These are phyloP conservation scores for Prinsepia uniflora DNA, from an alignment of 306 rosid species.

Conservation along the genomic window DNA sequence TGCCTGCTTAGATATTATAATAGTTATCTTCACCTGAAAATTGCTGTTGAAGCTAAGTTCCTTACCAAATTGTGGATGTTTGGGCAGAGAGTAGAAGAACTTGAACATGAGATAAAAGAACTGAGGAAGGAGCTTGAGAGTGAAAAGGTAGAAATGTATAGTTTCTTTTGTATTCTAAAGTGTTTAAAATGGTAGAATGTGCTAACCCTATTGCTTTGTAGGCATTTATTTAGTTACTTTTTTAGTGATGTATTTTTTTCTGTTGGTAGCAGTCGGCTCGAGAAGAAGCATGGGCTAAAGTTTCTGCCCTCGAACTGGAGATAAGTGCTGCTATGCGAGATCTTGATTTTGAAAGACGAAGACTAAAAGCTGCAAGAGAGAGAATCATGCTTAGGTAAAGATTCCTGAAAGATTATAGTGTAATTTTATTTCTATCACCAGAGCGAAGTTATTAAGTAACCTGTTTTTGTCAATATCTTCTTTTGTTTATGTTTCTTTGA, in stretches of 20 bases:
- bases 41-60: slow-evolving; percentile 21
- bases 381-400: slow-evolving; percentile 87
- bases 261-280: slow-evolving; percentile 97
- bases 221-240: slow-evolving; percentile 9
- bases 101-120: slow-evolving; percentile 57
- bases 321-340: slow-evolving; percentile 81
- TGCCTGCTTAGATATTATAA: not conserved
- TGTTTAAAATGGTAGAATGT: slow-evolving; percentile 1
- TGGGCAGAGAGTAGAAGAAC: slow-evolving; percentile 76
- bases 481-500: not conserved
- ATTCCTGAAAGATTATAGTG: slow-evolving; percentile 12
- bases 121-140: slow-evolving; percentile 72
- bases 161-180: slow-evolving; percentile 7
- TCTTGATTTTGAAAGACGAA: slow-evolving; percentile 81
- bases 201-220: not conserved
- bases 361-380: slow-evolving; percentile 87
- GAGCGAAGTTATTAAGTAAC: not conserved
- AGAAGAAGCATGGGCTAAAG: slow-evolving; percentile 99
- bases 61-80: slow-evolving; percentile 23
- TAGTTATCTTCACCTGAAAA: slow-evolving; percentile 25
- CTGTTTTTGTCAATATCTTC: not conserved
- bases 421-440: not conserved
- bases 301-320: slow-evolving; percentile 87
- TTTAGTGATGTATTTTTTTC: slow-evolving; percentile 42
- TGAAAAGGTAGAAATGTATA: slow-evolving; percentile 75